Evolutionary conservation across 768 basidiomycete genomes (phyloP), one percentile per base, ranked within the genome.

Genomic region (Calvatia gigantea): DNA sequence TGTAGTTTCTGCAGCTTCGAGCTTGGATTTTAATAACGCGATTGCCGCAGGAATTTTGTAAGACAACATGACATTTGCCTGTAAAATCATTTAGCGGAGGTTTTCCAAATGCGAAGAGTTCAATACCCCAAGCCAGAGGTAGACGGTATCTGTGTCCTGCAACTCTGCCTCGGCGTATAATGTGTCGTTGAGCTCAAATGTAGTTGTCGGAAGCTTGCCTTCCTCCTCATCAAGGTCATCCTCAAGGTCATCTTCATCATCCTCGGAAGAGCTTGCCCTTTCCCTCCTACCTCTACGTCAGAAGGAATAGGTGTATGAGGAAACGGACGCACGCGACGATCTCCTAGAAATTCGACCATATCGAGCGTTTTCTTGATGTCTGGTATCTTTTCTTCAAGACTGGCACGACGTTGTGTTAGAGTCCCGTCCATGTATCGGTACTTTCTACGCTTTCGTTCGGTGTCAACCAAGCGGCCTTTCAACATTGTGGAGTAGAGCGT

Each of bases 31-130:
- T 0, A 99, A 74, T 6, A 98, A 80, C 1, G 78, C 68, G 54
- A 88, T 80, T 1, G 97, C 97, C 14, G 82, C 84, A 1, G 83
- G 79, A 23, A 96, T 73, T 58, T 88, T 89, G 74, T 99, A 99
- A 0, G 94, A 91, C 1, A 99, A 77, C 96, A 98, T 98, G 2
- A 95, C 93, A 60, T 98, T 98, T 6, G 97, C 97, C 96, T 98
- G 60, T 8, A 32, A 21, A 42, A 8, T 47, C 17, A 23, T 45
- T 23, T 23, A 32, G 27, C 35, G 33, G 32, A 51, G 35, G n/a
- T 27, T 49, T 19, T 37, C 7, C 21, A 49, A 55, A 45, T 23
- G 21, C 23, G 28, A 44, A 9, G 39, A 37, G n/a, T 31, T 42
- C 27, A 72, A 65, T 73, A 98, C 95, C 28, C 96, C 96, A 17